Evolutionary conservation across 257 asterid species (phyloP).

Genomic region (Verbascum thapsus): DNA sequence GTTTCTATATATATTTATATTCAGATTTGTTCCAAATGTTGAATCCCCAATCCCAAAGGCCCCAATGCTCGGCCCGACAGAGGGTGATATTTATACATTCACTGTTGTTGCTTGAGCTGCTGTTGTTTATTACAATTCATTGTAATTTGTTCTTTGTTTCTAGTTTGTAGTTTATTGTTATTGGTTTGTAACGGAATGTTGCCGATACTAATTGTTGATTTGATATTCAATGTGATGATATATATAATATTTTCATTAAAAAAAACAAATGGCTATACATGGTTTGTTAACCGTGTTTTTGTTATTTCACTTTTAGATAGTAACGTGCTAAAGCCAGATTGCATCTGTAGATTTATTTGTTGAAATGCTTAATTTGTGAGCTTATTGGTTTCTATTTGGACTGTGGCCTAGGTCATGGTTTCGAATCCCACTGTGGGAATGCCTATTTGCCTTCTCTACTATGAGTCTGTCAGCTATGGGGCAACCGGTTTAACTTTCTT

Average conservation of each 20-base stretch:
- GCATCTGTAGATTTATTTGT: neutral
- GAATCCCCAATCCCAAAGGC: no score
- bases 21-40: neutral
- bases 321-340: neutral
- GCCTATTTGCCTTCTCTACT: no score
- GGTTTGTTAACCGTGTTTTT: neutral
- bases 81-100: neutral
- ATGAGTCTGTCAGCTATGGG: no score
- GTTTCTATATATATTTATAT: neutral
- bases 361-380: neutral
- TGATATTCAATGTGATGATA: neutral
- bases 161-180: no score
- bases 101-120: constrained; percentile 7
- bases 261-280: no score
- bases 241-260: no score
- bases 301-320: neutral
- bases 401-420: no score
- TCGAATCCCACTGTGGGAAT: no score
- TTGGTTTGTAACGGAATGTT: no score
- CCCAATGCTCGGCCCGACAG: no score
- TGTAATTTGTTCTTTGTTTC: neutral
- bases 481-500: no score
- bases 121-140: neutral
- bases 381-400: neutral
- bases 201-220: no score